Conservation (phyloP, 192 early-diverging fungal species). For the Gamsiella multidivaricata region DNA sequence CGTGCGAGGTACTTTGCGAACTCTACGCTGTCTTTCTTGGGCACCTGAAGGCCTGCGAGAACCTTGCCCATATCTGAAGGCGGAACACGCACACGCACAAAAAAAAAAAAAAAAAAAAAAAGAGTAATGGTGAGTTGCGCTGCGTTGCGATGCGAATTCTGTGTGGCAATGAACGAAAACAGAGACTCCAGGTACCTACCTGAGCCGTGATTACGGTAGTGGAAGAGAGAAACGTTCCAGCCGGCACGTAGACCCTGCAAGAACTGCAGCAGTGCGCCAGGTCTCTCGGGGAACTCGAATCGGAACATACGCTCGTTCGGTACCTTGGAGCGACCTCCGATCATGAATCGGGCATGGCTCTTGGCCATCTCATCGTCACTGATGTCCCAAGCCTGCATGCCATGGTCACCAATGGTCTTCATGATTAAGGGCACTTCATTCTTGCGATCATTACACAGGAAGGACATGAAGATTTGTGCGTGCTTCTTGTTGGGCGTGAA, state of each 20-base stretch:
- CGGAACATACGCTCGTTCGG: slow-evolving; percentile 91
- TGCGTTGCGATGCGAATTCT: background rate
- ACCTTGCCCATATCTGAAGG: slow-evolving; percentile 89
- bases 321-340: slow-evolving; percentile 84
- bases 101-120: background rate
- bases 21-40: slow-evolving; percentile 63
- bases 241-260: slow-evolving; percentile 71
- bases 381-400: slow-evolving; percentile 84
- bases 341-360: slow-evolving; percentile 93
- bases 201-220: slow-evolving; percentile 96
- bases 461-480: slow-evolving; percentile 92
- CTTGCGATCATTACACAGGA: slow-evolving; percentile 79
- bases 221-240: slow-evolving; percentile 92
- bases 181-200: slow-evolving; percentile 42
- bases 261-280: slow-evolving; percentile 92
- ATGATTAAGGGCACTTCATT: slow-evolving; percentile 80
- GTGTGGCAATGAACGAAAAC: background rate
- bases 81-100: background rate
- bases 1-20: slow-evolving; percentile 84
- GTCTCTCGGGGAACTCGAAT: slow-evolving; percentile 96
- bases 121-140: too few relatives aligned
- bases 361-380: slow-evolving; percentile 95
- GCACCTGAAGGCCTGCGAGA: slow-evolving; percentile 93
- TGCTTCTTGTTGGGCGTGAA: slow-evolving; percentile 42
- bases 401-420: slow-evolving; percentile 60